Evolutionary conservation across 805 yeast genomes (phyloP).

Genomic region (Cyberlindnera xishuangbannaensis): DNA sequence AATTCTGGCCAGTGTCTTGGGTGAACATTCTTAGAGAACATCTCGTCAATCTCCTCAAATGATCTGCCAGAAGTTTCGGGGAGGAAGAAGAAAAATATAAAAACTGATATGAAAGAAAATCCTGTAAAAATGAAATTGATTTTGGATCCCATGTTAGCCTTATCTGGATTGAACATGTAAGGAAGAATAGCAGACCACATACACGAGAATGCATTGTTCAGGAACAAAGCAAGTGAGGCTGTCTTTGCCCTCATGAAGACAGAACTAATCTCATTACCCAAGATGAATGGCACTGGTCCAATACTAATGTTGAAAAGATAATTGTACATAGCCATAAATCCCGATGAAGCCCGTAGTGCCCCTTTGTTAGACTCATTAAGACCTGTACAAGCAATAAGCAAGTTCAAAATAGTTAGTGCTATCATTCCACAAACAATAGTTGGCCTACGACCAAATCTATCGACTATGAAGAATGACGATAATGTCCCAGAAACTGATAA

Average conservation of each 20-base stretch:
- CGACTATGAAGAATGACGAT: constrained; percentile 28
- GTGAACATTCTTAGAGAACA: constrained; percentile 33
- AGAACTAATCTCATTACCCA: constrained; percentile 32
- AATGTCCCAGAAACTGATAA: constrained; percentile 28
- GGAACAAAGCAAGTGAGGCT: constrained; percentile 25
- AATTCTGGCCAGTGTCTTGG: no score
- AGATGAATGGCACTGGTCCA: constrained; percentile 33
- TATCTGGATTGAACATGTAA: constrained; percentile 37
- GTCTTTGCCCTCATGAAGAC: constrained; percentile 34
- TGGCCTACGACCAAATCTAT: constrained; percentile 27
- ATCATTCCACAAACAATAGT: constrained; percentile 24
- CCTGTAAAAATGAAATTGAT: constrained; percentile 39
- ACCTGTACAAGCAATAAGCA: constrained; percentile 24
- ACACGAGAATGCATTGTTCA: constrained; percentile 26
- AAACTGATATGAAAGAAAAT: constrained; percentile 21
- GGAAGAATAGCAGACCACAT: constrained; percentile 34
- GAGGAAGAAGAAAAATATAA: constrained; percentile 39
- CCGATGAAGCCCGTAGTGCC: constrained; percentile 20
- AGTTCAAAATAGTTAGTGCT: constrained; percentile 19
- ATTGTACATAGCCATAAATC: constrained; percentile 23
- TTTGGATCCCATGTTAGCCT: constrained; percentile 36
- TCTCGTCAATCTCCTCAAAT: constrained; percentile 47
- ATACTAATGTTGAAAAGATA: constrained; percentile 30
- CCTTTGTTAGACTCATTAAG: constrained; percentile 5
- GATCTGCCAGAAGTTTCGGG: constrained; percentile 51